Conservation (phyloP, 2,329 filamentous ascomycete species). For the Aspergillus ibericus region DNA sequence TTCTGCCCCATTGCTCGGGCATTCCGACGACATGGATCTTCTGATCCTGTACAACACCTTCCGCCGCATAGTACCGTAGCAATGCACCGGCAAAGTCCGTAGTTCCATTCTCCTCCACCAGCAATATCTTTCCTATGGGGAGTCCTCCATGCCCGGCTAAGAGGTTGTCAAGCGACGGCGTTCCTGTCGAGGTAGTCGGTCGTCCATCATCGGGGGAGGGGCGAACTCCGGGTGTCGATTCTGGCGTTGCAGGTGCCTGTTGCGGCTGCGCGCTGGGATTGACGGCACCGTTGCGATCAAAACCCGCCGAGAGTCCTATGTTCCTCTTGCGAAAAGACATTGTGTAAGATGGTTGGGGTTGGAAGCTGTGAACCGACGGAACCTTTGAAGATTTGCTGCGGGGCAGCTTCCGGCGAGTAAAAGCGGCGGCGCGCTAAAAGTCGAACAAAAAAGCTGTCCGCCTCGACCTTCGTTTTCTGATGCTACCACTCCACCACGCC, state of each 20-base stretch:
- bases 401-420: conserved; percentile 22
- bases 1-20: conserved; percentile 75
- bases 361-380: conserved; percentile 2
- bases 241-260: conserved; percentile 29
- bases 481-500: conserved; percentile 2
- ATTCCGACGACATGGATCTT: conserved; percentile 81
- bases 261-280: conserved; percentile 28
- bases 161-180: conserved; percentile 77
- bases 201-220: conserved; percentile 88
- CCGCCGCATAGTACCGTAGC: conserved; percentile 84
- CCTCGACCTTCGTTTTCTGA: conserved; percentile 5
- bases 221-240: conserved; percentile 59
- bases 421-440: conserved; percentile 28
- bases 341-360: conserved; percentile 5
- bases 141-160: conserved; percentile 85
- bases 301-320: conserved; percentile 53
- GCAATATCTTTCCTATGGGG: conserved; percentile 73
- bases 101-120: conserved; percentile 86
- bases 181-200: conserved; percentile 86
- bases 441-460: conserved; percentile 24
- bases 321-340: conserved; percentile 72
- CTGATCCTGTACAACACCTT: conserved; percentile 90
- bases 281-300: conserved; percentile 33
- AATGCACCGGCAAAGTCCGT: conserved; percentile 89
- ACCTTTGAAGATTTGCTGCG: conserved; percentile 23